These are phyloP conservation scores for Austroboletus eburneus DNA, from an alignment of 768 basidiomycete genomes.

Conservation along the genomic window DNA sequence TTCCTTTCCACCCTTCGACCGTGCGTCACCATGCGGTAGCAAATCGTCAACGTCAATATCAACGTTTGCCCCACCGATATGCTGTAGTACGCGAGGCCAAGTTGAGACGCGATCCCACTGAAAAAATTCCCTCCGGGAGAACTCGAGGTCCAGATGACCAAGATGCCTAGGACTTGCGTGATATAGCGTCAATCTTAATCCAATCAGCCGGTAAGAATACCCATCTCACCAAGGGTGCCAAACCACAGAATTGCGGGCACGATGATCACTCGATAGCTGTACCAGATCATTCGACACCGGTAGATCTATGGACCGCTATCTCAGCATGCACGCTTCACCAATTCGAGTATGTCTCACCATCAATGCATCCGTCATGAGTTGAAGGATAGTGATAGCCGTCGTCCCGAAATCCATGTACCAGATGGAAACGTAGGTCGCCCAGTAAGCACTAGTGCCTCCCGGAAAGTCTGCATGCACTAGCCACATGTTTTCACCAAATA, in stretches of 20 bases:
- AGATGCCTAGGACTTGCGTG: conserved; percentile 15
- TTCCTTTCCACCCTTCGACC: conserved; percentile 7
- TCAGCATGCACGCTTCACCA: not conserved
- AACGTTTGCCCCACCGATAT: conserved; percentile 19
- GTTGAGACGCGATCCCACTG: conserved; percentile 6
- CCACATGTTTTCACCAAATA: conserved; percentile 37
- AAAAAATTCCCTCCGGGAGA: conserved; percentile 19
- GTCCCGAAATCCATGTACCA: conserved; percentile 33
- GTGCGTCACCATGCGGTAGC: conserved; percentile 14
- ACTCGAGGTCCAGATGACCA: conserved; percentile 13
- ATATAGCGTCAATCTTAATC: not conserved
- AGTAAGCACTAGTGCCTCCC: conserved; percentile 35
- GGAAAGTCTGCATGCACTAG: conserved; percentile 27
- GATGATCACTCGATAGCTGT: conserved; percentile 10
- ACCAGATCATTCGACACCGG: conserved; percentile 36
- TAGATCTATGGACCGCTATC: conserved; percentile 29
- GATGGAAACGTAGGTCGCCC: conserved; percentile 18
- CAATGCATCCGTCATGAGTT: conserved; percentile 36
- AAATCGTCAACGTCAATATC: conserved; percentile 18
- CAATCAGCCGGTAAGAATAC: not conserved
- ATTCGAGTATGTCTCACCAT: conserved; percentile 27
- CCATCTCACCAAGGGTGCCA: conserved; percentile 22
- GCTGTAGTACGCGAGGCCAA: conserved; percentile 20
- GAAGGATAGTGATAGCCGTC: conserved; percentile 26
- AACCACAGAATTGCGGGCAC: conserved; percentile 23